Base-by-base conservation (phyloP, 805 yeast species). In the Yamadazyma sp. region DNA sequence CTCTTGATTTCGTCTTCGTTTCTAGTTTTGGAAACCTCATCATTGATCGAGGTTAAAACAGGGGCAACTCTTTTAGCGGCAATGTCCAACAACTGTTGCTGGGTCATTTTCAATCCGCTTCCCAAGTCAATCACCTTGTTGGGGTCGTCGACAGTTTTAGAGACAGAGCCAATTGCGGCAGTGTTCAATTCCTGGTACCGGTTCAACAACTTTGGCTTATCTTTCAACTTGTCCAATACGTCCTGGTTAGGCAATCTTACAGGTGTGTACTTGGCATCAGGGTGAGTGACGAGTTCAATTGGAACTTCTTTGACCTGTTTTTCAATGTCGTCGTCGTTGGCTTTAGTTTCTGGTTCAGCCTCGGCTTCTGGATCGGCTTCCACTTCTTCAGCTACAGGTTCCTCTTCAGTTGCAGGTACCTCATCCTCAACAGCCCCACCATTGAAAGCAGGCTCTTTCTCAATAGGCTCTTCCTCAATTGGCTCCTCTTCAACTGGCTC, bases 41-140 rank as follows among this genome's bases (percentile, higher is more conserved):
- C 72, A 50, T 75, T 73, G 52, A 77, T 75, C 45, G 57, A 63
- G 30, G 70, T 64, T 50, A 77, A 60, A 25, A 76, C 71, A 4
- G 82, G 82, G 22, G 75, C 73, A 25, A 77, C 78, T 46, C 81
- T 66, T 45, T 62, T 63, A 26, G 73, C 71, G 15, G 82, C 82
- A 50, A 77, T 71, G 35, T 67, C 81, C 47, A 74, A 62, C 44
- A 77, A 68, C 54, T 76, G 78, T 38, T 70, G 71, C 47, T 77
- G 78, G 31, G 81, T 71, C 64, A 77, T 62, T 32, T 53, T 62
- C 53, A 76, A 64, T 13, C 81, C 81, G 30, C 73, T 69, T 38
- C 82, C 82, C 44, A 77, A 60, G 47, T 73, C 71, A 45, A 76
- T 56, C 16, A 68, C 54, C 55, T 73, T 65, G 45, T 71, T 68